These are phyloP conservation scores for Pichiaceae sp. DNA, from an alignment of 1,139 yeast species.

Conservation along the genomic window DNA sequence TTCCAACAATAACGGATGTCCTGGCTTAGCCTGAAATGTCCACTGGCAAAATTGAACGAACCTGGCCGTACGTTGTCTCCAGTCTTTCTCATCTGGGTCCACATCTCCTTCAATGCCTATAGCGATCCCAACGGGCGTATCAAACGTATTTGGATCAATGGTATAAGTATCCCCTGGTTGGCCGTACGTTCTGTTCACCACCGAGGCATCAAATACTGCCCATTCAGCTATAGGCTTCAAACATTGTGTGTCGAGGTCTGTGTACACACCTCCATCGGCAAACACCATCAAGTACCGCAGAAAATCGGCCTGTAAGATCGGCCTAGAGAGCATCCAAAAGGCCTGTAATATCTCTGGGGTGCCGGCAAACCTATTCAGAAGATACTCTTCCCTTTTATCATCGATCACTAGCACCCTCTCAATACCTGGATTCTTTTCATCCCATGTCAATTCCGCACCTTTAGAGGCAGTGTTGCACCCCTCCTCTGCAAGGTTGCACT, in stretches of 20 bases:
- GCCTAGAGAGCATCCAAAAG: constrained; percentile 52
- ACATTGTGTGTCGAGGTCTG: constrained; percentile 63
- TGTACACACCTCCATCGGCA: constrained; percentile 74
- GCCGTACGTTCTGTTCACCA: too few species aligned
- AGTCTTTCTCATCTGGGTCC: constrained; percentile 53
- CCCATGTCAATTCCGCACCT: constrained; percentile 43
- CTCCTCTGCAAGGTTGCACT: not conserved
- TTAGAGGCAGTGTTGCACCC: not conserved
- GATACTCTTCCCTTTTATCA: constrained; percentile 17
- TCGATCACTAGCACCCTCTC: constrained; percentile 58
- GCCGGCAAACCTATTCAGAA: constrained; percentile 38
- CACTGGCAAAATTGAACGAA: constrained; percentile 75
- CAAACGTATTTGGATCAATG: not conserved
- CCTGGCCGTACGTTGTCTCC: constrained; percentile 68
- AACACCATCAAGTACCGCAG: constrained; percentile 62
- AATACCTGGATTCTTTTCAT: constrained; percentile 40
- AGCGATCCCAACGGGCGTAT: constrained; percentile 50
- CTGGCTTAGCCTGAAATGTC: constrained; percentile 62
- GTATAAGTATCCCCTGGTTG: too few species aligned
- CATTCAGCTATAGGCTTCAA: constrained; percentile 42
- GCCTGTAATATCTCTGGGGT: constrained; percentile 62
- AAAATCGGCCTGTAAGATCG: constrained; percentile 65
- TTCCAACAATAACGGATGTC: constrained; percentile 69
- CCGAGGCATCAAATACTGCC: constrained; percentile 23
- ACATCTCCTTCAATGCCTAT: constrained; percentile 79